Evolutionary conservation across 2,329 filamentous ascomycete species (phyloP), one percentile per base, ranked within the genome.

Genomic region (Pyrenophora seminiperda): DNA sequence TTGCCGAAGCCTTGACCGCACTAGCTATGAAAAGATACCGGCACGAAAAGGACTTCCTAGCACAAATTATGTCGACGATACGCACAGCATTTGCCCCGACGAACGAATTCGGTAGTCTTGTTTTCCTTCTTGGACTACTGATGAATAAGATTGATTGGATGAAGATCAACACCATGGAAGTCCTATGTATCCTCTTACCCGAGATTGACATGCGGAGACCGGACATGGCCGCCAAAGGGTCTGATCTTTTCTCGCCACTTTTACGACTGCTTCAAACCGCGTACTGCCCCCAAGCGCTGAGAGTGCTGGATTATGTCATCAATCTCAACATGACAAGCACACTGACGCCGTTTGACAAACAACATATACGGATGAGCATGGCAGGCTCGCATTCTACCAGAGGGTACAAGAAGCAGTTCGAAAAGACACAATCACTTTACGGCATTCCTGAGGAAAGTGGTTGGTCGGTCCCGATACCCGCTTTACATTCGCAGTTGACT

Each of bases 301-400:
- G 91, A 58, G 93, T 99, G 1, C 79, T 99, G 50, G 94, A 99
- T 72, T 90, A 93, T 58, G 94, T 97, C 62, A 96, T 97, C 83
- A 90, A 89, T 20, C 95, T 97, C 82, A 90, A 89, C 18, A 93
- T 97, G 79, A 91, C 91, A 0, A 89, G 90, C 4, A 91, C 89
- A 3, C 59, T 71, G 4, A 79, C 75, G 24, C 89, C 93, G 1
- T 91, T 96, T 82, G 94, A 97, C 72, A 91, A 90, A 63, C 91
- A 97, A 63, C 91, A 97, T 67, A 77, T 99, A 50, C 86, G 94
- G 31, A 99, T 99, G 95, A 97, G 93, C 73, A 97, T 99, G 91
- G 92, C 91, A 4, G 88, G 90, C 10, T 87, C 89, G 1, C 91
- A 91, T 2, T 94, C 91, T 0, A 79, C 72, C 46, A 88, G 89